A percentile compares a stretch with the other conserved stretches of the same genome.
These are phyloP conservation scores for Leccinum subspadiceum DNA, from an alignment of 1,284 basidiomycete genomes.

Conservation along the genomic window DNA sequence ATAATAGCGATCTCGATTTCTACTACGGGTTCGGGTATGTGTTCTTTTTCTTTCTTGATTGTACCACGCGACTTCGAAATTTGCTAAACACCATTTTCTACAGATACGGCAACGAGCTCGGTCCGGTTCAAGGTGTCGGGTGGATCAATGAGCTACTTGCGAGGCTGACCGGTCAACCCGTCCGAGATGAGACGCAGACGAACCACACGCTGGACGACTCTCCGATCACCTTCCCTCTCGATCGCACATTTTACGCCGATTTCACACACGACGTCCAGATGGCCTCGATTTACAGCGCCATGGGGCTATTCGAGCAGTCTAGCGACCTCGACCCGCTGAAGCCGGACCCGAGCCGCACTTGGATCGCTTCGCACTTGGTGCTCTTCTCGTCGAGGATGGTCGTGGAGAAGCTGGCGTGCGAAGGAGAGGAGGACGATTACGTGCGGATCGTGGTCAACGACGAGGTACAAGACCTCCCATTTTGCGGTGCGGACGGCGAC, in stretches of 20 bases:
- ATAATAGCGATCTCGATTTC: conserved; percentile 64
- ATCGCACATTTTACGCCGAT: conserved; percentile 36
- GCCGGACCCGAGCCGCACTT: conserved; percentile 29
- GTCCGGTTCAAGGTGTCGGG: conserved; percentile 75
- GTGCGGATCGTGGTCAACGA: not conserved
- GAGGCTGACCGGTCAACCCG: conserved; percentile 61
- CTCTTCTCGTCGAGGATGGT: not conserved
- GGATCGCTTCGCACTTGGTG: not conserved
- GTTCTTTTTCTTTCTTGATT: not conserved
- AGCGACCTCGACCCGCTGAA: conserved; percentile 43
- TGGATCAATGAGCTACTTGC: conserved; percentile 84
- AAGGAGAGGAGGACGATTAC: not conserved
- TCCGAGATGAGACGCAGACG: conserved; percentile 71
- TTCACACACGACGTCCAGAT: conserved; percentile 84
- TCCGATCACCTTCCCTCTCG: conserved; percentile 68
- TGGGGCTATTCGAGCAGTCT: conserved; percentile 59
- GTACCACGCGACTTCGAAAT: not conserved
- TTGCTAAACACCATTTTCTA: not conserved
- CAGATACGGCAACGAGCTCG: conserved; percentile 64
- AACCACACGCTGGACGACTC: conserved; percentile 71
- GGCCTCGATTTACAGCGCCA: conserved; percentile 70
- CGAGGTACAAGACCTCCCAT: not conserved
- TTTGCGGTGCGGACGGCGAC: not conserved
- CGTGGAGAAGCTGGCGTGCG: not conserved
- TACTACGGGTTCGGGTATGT: conserved; percentile 71